Evolutionary conservation across 495 filamentous ascomycete genomes (phyloP), one percentile per base, ranked within the genome.

Genomic region (Xylaria nigripes): DNA sequence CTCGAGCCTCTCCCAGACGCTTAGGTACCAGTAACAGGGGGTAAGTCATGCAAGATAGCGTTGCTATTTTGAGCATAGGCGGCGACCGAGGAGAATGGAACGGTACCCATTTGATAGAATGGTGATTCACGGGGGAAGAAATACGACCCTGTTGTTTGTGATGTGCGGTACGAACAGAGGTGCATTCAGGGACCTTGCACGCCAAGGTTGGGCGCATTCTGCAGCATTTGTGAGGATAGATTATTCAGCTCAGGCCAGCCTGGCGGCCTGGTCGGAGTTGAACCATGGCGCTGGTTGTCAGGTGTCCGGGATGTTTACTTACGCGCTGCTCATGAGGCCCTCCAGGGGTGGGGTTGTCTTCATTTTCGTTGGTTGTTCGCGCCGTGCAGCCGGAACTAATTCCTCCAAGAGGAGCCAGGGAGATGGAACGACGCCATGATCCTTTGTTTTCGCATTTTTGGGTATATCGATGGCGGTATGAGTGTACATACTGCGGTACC

Each of bases 61-160:
- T 36, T 55, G 21, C 53, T 55, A 55, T 55, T 55, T 50, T 50
- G 45, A 55, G 52, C 38, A 18, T 46, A 48, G 52, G 23, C 32
- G 7, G 34, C 22, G 36, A 13, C 19, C 49, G 38, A 48, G 44
- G 24, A 44, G 48, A 29, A 32, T 30, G 27, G 27, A 30, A 30
- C 27, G 27, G 42, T 21, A 22, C 36, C 38, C 45, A 41, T 30
- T 46, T 22, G 52, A 49, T 25, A 43, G 45, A 34, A 44, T 47
- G 44, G 34, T 23, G 38, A 32, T 21, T 32, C 45, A 50, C 32
- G 40, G 38, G 45, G 16, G 45, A n/a, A 48, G 24, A 19, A 40
- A 40, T 3, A 29, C 6, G 40, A 18, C 38, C 24, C 13, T 57
- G 30, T 48, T 41, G 36, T 49, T 57, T 57, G 45, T 51, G 40